Percentiles rank a stretch among this genome's conserved stretches.
phyloP scores from a whole-genome alignment of 2,329 filamentous ascomycete genomes.

The Penicillium frequentans region DNA sequence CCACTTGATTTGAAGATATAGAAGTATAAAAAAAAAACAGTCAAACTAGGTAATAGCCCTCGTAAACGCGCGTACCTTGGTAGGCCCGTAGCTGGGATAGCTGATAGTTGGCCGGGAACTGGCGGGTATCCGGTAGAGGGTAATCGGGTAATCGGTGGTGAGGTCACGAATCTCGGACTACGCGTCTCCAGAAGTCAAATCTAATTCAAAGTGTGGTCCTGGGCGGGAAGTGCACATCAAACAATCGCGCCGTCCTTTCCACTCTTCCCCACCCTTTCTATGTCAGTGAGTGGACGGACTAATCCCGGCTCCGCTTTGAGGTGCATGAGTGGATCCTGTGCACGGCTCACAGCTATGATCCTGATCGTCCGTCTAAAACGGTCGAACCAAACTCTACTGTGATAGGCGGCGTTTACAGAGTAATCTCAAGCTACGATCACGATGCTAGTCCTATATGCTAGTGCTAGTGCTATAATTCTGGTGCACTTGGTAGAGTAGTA shows the following conservation, averaged over 20 bases:
- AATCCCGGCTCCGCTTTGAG: slow-evolving; percentile 3
- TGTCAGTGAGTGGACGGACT: slow-evolving; percentile 5
- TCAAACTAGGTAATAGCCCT: too few species aligned
- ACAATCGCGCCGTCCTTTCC: too few species aligned
- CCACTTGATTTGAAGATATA: too few species aligned
- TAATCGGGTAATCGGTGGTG: neutral
- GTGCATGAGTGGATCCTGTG: slow-evolving; percentile 8
- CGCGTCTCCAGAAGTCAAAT: neutral
- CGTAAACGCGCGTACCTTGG: too few species aligned
- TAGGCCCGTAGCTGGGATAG: too few species aligned
- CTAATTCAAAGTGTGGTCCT: neutral
- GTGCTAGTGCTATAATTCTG: too few species aligned
- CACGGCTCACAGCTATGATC: neutral
- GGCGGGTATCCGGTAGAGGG: too few species aligned
- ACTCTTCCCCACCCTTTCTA: too few species aligned
- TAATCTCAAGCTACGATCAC: neutral
- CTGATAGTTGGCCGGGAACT: too few species aligned
- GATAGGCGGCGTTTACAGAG: neutral
- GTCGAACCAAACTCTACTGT: neutral
- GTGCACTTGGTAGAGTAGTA: too few species aligned
- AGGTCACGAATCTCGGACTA: neutral
- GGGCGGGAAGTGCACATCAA: neutral
- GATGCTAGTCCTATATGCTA: neutral
- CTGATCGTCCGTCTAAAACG: neutral
- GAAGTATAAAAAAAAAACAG: too few species aligned